Evolutionary conservation across 257 asterid genomes (phyloP), one percentile per base, ranked within the genome.

Genomic region (Fraxinus pennsylvanica): DNA sequence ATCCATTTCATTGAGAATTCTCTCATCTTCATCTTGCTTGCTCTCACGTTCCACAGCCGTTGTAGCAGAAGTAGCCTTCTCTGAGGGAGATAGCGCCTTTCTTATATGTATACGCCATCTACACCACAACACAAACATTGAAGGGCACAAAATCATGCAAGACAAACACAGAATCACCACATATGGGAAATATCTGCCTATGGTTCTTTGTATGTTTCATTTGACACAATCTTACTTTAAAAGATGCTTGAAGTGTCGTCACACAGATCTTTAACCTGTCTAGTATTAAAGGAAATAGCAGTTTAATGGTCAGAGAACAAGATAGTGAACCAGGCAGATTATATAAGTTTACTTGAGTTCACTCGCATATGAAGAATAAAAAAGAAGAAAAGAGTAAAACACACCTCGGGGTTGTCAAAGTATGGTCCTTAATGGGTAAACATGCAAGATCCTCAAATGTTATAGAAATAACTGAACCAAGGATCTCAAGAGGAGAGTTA

Each of bases 191-290:
- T 61, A 14, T 13, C 30, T 25, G 36, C 13, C 39, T 35, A 54
- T 3, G 47, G 13, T 39, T 29, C 38, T 19, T 72, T 5, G 32
- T 67, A 14, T 65, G 57, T 8, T 43, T 50, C 15, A 38, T 45
- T 21, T 17, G 4, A 10, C 32, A 35, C 9, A 45, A 13, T 54
- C 92, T 84, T 89, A 96, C 99, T 92, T 93, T 39, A 96, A 38
- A 72, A 93, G 89, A 88, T 90, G 85, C 91, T 89, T 93, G 77
- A 96, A 92, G 63, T 93, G 83, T 96, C 98, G 45, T 93, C 99
- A 65, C 98, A 96, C 17, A 92, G 89, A 75, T 91, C 87, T 86
- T 85, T 96, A 75, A 96, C 91, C 98, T 96, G 85, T 75, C 45
- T 27, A 80, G 76, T 19, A 41, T 61, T 54, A 66, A 81, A 67